Evolutionary conservation across 345 rosid genomes (phyloP), one percentile per base, ranked within the genome.

Genomic region (Physaria fendleri): DNA sequence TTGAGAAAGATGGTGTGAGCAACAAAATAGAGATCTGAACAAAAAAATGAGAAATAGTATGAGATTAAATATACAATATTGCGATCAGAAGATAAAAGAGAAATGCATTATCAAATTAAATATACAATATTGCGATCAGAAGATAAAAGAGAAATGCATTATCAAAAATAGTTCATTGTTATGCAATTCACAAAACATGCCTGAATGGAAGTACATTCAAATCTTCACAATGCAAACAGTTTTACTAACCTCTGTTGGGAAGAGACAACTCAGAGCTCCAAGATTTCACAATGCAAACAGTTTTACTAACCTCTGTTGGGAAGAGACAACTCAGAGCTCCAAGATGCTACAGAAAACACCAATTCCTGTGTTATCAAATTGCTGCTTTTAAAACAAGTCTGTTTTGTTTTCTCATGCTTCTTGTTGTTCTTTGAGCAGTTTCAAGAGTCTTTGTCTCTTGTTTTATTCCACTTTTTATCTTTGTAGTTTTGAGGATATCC

Each of bases 21-120:
- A n/a, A n/a, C n/a, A n/a, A n/a, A 65, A 88, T 88, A 32, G 98
- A 91, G 38, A 64, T 71, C 98, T 88, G 90, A 35, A 65, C 32
- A 7, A 15, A n/a, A 16, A 23, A 34, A 2, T 32, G 16, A 28
- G 11, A 9, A 43, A 4, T 33, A 33, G 45, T 18, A 32, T 37
- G 40, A 14, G 41, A 8, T 47, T 57, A 37, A 37, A 28, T 28
- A 32, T 33, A 62, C 23, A 48, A 32, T 47, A 37, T 20, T 17
- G 28, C 48, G 32, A 15, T 39, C 17, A 49, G 2, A 18, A 49
- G 6, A 1, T 27, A 0, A 12, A 8, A 58, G 2, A 45, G 16
- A 28, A 7, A 9, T 28, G 2, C 24, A 33, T 37, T 18, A 32
- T 37, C 32, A 14, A 33, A 8, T 47, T 57, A 37, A 37, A 28